phyloP scores from a whole-genome alignment of 371 early-diverging fungal genomes.

The Apophysomyces sp. region DNA sequence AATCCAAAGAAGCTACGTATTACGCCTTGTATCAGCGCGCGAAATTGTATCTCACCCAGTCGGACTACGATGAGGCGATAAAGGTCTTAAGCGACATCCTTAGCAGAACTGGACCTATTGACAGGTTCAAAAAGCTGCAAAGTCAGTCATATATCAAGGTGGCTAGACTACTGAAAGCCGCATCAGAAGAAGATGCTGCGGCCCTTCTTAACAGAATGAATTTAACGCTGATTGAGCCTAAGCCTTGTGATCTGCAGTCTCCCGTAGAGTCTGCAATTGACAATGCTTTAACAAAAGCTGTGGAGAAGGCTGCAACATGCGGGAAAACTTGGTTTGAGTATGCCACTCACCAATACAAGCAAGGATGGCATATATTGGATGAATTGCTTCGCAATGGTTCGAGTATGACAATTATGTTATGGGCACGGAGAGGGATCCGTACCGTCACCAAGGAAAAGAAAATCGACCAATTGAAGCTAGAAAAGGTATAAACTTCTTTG shows the following conservation, averaged over 20 bases:
- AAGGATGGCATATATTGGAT: conserved; percentile 63
- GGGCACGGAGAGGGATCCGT: conserved; percentile 22
- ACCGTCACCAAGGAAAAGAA: background rate
- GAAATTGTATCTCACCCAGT: background rate
- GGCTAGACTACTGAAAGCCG: conserved; percentile 23
- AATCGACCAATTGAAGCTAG: background rate
- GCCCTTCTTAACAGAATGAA: conserved; percentile 6
- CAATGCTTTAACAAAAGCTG: conserved; percentile 24
- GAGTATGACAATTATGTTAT: conserved; percentile 19
- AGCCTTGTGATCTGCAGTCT: conserved; percentile 17
- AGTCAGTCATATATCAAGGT: conserved; percentile 25
- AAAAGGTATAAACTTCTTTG: conserved; percentile 17
- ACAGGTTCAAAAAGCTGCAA: conserved; percentile 4
- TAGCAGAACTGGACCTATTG: background rate
- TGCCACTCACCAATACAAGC: conserved; percentile 61
- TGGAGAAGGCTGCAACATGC: conserved; percentile 18
- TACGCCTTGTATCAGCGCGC: background rate
- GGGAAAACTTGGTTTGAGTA: conserved; percentile 66
- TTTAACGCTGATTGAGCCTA: background rate
- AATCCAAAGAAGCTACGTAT: conserved; percentile 4
- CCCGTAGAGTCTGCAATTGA: conserved; percentile 28
- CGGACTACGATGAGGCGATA: background rate
- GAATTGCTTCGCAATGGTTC: conserved; percentile 29
- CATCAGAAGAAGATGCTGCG: conserved; percentile 12
- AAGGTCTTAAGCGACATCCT: background rate